Base-by-base conservation (phyloP, 148 eudicot species). In the Amaranthus cruentus region DNA sequence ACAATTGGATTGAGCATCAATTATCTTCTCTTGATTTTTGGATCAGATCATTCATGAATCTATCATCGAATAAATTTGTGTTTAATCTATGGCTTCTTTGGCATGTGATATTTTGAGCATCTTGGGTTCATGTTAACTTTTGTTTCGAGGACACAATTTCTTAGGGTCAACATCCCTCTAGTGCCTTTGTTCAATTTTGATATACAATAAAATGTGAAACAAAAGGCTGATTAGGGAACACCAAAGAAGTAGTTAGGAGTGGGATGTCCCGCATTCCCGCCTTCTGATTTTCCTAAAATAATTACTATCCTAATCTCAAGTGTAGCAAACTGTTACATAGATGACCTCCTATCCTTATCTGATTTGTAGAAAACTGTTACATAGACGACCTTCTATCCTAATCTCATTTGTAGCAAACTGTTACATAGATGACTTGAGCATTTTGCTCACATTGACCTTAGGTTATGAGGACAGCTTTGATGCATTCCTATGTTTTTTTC, bases 221-320 rank as follows among this genome's bases (percentile, higher is more conserved):
- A 8, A 10, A 54, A 54, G 13, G 10, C 2, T 18, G 28, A 60
- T 1, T 21, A 28, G 63, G 63, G 44, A 10, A 47, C 49, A 56
- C 28, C 21, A n/a, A 12, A 47, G 56, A 51, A 71, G 65, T 50
- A 71, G 49, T 15, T 71, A 58, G 18, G 63, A 55, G 12, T 55
- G 4, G 2, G 15, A 6, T 18, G 21, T 54, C 38, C 38, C 48
- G 64, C 52, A 10, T 9, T n/a, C 5, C 15, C 5, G 6, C 28
- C 14, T 42, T 69, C 57, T 43, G 73, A 6, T 18, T 55, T 55
- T 44, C 4, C 62, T 55, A 7, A 28, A 70, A 13, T 70, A 15
- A 42, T 55, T 70, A 46, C 9, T 52, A 66, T 50, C 43, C 9
- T 9, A 47, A n/a, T 44, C 4, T 15, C 44, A 15, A 18, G 3